Evolutionary conservation across 371 early-diverging fungal genomes (phyloP), one percentile per base, ranked within the genome.

Genomic region (Circinella umbellata): DNA sequence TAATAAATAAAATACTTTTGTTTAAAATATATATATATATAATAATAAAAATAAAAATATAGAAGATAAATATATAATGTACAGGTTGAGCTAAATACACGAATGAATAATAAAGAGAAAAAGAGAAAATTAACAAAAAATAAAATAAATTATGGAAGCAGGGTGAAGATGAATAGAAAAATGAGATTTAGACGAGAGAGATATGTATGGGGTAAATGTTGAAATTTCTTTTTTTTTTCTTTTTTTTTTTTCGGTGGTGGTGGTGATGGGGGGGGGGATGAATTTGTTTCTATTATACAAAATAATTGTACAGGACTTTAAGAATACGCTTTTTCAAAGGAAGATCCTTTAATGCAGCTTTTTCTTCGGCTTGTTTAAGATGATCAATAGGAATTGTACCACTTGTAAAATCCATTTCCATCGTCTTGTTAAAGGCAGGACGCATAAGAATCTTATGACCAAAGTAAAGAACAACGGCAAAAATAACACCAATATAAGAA

Each of bases 401-500:
- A 13, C 77, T 79, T n/a, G 76, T 82, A 71, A 84, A 84, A 66
- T 84, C 84, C 82, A 84, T 84, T 5, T 84, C 84, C 4, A 13
- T 27, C 8, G 38, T 48, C 69, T 84, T 81, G 64, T 80, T 69
- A 73, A 82, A 78, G 3, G 72, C 63, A 54, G 75, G 78, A 9
- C 82, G 79, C 46, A 68, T 69, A 61, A 72, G 63, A 1, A 87
- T 11, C 73, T 89, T 91, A 73, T 90, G 87, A 8, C 79, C 81
- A 34, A 83, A 49, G 38, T 86, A 91, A 35, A 89, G 78, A 0
- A 78, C 69, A 14, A 88, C 42, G 68, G 87, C 86, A 64, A 90
- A 75, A 20, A 86, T 82, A 13, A 88, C 54, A 65, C 87, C 86
- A 63, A 88, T 82, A 64, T 90, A 88, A 38, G 82, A 78, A 14